Conservation (phyloP, 139 green algal genomes). For the Deuterostichococcus epilithicus region DNA sequence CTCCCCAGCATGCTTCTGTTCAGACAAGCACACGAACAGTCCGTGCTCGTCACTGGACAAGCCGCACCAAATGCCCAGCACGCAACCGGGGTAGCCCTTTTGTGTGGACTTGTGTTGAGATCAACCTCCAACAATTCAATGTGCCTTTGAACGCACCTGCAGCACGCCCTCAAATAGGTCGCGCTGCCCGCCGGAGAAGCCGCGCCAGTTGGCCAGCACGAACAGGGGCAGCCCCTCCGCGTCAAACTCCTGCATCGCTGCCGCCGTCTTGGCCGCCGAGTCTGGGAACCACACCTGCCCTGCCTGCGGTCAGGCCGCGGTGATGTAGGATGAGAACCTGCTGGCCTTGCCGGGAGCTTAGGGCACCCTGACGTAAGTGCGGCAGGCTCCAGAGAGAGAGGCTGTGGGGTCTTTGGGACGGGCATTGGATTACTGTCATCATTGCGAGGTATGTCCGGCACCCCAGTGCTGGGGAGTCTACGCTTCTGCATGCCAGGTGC, state of each 20-base stretch:
- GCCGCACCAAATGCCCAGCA: too few species aligned
- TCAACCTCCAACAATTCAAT: not conserved
- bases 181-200: conserved; percentile 93
- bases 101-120: too few species aligned
- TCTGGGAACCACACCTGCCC: conserved; percentile 98
- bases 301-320: conserved; percentile 25
- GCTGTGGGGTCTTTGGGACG: not conserved
- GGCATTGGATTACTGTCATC: too few species aligned
- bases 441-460: too few species aligned
- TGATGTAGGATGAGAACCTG: conserved; percentile 1
- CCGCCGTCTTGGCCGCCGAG: conserved; percentile 92
- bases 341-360: conserved; percentile 2
- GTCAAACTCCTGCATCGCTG: conserved; percentile 97
- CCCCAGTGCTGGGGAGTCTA: too few species aligned
- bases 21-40: too few species aligned
- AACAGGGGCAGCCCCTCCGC: conserved; percentile 94
- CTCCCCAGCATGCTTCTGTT: too few species aligned
- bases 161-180: conserved; percentile 98
- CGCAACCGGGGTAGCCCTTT: too few species aligned
- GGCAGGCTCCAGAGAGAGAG: not conserved
- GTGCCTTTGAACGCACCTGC: conserved; percentile 54
- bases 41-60: too few species aligned
- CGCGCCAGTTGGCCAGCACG: conserved; percentile 98
- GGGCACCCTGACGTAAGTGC: not conserved
- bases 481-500: too few species aligned